Evolutionary conservation across 2,329 filamentous ascomycete species (phyloP), one percentile per base, ranked within the genome.

Genomic region (Rutstroemia sp.): DNA sequence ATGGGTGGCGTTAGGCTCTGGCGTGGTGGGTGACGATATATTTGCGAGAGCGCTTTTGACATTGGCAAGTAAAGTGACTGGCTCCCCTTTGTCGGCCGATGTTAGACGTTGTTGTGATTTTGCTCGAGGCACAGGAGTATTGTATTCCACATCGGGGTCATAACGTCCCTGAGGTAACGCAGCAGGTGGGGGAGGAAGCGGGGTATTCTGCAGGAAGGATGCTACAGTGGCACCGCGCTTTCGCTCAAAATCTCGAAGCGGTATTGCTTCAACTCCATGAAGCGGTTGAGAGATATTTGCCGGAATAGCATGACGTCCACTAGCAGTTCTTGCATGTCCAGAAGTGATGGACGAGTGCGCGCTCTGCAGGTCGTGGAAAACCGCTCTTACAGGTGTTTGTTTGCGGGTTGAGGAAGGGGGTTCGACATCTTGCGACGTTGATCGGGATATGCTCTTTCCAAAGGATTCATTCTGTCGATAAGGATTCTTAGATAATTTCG

Each of bases 331-430:
- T 16, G 56, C 61, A 25, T 58, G 53, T 14, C 65, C 60, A 16
- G 67, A 66, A 2, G 65, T 68, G 25, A 69, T 68, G 23, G 61
- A 64, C 3, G 61, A 65, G 42, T 68, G 58, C 0, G 67, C 67
- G 7, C 65, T 66, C 5, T 51, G 51, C 19, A 68, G 58, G 48
- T 69, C 66, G 50, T 66, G 19, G 40, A 68, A 69, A 4, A 67
- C 61, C 38, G 63, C 58, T 34, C 60, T 59, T 8, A 58, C 50
- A 16, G 64, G 63, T 5, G 62, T 59, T 25, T 53, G 55, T 30
- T 62, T 64, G 21, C 50, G 51, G 19, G 30, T 36, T 5, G 38
- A 30, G 19, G 47, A 45, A 44, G 47, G 17, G 5, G 14, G 10
- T 16, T 56, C 30, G 10, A 5, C 39, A 14, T 56, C 53, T 19